Conservation (phyloP, 208 protist genomes). For the Naegleria lovaniensis region DNA sequence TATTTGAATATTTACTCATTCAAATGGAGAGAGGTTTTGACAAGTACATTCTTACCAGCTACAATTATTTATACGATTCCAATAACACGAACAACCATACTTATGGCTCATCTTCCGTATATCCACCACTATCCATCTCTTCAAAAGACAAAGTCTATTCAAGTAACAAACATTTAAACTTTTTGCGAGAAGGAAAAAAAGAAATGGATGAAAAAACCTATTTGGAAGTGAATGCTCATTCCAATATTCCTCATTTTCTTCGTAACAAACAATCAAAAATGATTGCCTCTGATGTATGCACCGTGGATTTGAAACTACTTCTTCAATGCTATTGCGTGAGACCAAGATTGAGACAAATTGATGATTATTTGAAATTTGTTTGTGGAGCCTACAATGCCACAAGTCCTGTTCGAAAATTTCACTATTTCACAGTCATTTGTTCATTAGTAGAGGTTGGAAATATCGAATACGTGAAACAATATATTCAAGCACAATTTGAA, state of each 20-base stretch:
- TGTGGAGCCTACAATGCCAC: neutral
- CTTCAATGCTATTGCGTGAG: neutral
- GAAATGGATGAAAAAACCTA: neutral
- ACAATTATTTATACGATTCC: neutral
- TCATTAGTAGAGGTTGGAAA: neutral
- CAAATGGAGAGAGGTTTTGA: neutral
- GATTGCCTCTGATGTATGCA: neutral
- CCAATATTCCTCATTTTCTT: neutral
- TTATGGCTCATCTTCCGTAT: too few species aligned
- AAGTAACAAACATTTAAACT: too few species aligned
- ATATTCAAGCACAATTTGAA: neutral
- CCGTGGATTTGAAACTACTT: neutral
- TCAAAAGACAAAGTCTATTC: too few species aligned
- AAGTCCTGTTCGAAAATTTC: neutral
- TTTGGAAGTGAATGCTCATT: neutral
- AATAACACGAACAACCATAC: neutral
- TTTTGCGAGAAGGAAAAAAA: neutral
- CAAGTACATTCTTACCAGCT: neutral
- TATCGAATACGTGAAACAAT: neutral
- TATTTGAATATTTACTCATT: neutral
- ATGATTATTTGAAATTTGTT: neutral
- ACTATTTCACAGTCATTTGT: neutral
- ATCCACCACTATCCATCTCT: too few species aligned
- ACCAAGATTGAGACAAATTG: slow-evolving; percentile 2
- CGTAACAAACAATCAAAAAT: neutral